Conservation (phyloP, 257 asterid species). For the Vinca minor region DNA sequence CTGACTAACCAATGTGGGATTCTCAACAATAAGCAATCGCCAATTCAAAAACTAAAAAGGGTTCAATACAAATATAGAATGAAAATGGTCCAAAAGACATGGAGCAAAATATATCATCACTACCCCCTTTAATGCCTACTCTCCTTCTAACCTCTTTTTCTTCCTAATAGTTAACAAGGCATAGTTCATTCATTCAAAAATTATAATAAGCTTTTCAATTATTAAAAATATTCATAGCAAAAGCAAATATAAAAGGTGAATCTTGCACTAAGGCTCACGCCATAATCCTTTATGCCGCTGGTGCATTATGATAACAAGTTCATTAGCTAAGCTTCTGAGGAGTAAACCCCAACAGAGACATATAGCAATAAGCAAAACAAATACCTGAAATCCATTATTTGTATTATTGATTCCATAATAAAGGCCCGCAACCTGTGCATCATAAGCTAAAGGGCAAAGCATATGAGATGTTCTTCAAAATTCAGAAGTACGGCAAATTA, state of each 20-base stretch:
- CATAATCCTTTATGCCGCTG: neutral
- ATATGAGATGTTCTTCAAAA: slow-evolving; percentile 9
- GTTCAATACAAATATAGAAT: neutral
- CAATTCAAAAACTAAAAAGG: neutral
- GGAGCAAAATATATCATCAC: neutral
- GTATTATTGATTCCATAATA: slow-evolving; percentile 58
- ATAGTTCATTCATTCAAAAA: too few relatives aligned
- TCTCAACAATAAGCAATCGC: too few relatives aligned
- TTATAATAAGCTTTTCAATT: too few relatives aligned
- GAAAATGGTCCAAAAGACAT: neutral
- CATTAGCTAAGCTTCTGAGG: neutral
- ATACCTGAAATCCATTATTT: slow-evolving; percentile 81
- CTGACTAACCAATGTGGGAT: too few relatives aligned
- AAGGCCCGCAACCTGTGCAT: slow-evolving; percentile 98
- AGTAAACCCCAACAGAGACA: neutral
- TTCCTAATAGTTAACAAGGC: neutral
- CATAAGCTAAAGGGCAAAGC: slow-evolving; percentile 62
- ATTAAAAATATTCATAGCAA: too few relatives aligned
- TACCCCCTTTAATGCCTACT: neutral
- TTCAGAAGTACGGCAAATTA: slow-evolving; percentile 3
- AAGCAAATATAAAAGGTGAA: too few relatives aligned
- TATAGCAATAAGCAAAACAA: slow-evolving; percentile 12
- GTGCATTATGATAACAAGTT: neutral
- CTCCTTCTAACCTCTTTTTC: neutral
- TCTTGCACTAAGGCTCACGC: too few relatives aligned